A percentile compares a stretch with the other conserved stretches of the same genome.
Evolutionary conservation across 345 rosid genomes (phyloP).

Genomic region (Lenwebbia sp.): DNA sequence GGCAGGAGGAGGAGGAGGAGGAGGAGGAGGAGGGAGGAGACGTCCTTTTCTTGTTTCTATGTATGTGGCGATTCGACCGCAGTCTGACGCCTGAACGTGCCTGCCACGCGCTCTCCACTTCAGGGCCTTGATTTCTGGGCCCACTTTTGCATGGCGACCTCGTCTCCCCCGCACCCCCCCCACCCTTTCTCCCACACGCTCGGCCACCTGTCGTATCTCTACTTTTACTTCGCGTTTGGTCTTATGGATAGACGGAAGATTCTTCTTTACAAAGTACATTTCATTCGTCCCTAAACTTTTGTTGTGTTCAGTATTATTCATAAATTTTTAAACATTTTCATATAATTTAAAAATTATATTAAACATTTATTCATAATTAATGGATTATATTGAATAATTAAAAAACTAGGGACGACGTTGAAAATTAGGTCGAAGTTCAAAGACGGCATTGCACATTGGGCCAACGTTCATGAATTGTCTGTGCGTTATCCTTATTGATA

Average conservation of each 20-base stretch:
- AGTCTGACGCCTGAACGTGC: constrained; percentile 40
- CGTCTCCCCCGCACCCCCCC: too few species aligned
- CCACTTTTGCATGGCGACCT: background rate
- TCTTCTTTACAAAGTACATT: background rate
- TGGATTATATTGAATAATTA: too few species aligned
- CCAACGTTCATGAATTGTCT: background rate
- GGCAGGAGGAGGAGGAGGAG: too few species aligned
- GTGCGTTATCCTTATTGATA: background rate
- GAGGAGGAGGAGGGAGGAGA: background rate
- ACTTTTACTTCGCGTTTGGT: background rate
- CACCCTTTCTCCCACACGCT: background rate
- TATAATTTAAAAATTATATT: background rate
- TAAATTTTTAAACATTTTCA: background rate
- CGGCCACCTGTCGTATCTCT: background rate
- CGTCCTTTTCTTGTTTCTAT: background rate
- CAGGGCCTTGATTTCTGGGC: background rate
- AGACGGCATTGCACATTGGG: rapidly evolving
- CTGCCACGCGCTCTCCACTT: constrained; percentile 47
- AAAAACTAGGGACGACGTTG: too few species aligned
- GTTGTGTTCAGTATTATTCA: background rate
- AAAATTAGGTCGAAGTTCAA: too few species aligned
- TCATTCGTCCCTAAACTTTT: background rate
- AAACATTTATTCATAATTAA: background rate
- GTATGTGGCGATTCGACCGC: constrained; percentile 92
- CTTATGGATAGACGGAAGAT: background rate